phyloP scores from a whole-genome alignment of 2,329 filamentous ascomycete genomes.

The Ophiostoma sp. region DNA sequence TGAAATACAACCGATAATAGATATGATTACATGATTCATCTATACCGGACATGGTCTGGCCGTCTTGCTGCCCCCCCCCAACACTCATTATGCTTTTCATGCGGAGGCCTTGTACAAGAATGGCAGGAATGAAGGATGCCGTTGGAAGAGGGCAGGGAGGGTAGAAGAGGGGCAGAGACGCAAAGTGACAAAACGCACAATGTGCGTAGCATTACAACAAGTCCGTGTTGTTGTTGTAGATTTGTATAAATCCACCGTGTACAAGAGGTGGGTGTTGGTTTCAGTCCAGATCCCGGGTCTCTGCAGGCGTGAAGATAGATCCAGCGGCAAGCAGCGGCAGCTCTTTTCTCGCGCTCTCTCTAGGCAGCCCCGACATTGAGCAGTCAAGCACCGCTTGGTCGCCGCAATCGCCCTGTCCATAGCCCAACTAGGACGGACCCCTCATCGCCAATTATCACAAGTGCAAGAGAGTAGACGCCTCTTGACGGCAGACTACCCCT shows the following conservation, averaged over 20 bases:
- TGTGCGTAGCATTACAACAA: too few species aligned
- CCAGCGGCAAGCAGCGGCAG: background rate
- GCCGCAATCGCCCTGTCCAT: too few species aligned
- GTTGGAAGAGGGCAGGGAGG: background rate
- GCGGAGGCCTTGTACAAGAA: background rate
- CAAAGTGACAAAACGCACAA: background rate
- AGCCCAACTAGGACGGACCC: background rate
- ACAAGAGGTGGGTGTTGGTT: background rate
- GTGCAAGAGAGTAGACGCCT: too few species aligned
- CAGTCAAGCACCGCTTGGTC: too few species aligned
- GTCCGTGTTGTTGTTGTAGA: too few species aligned
- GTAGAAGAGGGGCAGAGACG: constrained; percentile 1
- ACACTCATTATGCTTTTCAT: background rate
- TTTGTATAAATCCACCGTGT: too few species aligned
- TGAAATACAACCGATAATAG: background rate
- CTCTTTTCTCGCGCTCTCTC: too few species aligned
- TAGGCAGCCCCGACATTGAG: too few species aligned
- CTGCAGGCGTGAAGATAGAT: background rate
- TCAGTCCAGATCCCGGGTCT: background rate
- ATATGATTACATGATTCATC: constrained; percentile 2
- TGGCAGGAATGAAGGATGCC: background rate
- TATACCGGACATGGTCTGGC: background rate
- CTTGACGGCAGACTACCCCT: background rate
- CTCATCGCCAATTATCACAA: background rate
- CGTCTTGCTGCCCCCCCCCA: background rate